Base-by-base conservation (phyloP, 345 rosid genomes). In the Raphanus sativus region DNA sequence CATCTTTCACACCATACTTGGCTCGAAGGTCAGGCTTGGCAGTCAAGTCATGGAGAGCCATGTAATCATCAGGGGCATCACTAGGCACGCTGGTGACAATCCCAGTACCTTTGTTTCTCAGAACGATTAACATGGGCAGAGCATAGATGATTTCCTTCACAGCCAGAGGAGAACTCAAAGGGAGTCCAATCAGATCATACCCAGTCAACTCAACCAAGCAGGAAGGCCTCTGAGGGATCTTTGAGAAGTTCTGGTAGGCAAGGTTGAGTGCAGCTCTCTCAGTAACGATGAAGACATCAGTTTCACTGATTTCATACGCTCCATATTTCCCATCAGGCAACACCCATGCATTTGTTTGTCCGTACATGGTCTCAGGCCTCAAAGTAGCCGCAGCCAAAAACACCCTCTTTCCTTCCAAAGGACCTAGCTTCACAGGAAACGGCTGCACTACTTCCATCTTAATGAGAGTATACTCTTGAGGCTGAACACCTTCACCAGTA, bases 321-420 rank as follows among this genome's bases (percentile, higher is more conserved):
- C 97, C 97, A 65, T 94, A 94, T 73, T 87, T 83, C 33, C 98
- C 98, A 80, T 92, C 93, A 25, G 98, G 98, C 67, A 92, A 80
- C 8, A 92, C 97, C 98, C 98, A 94, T n/a, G 95, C 96, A 77
- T 94, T 94, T 71, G 98, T 94, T 75, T n/a, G n/a, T 55, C 97
- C 98, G 30, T 89, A 94, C 98, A 94, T 89, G 45, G 97, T 94
- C 88, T 94, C 97, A 0, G 98, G 98, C 80, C 98, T 90, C 89
- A 92, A 62, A 6, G 98, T 92, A 71, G 93, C 97, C 62, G 97
- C 97, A 61, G 83, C 97, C 80, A 94, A 78, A 80, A 83, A 94
- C 70, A 92, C 91, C 42, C 76, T 89, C 82, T 79, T 92, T 25
- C 97, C 95, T 82, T 90, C 87, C 67, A 92, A 74, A 76, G 84